A percentile compares a stretch with the other conserved stretches of the same genome.
phyloP scores from a whole-genome alignment of 345 rosid genomes.

The Lagerstroemia speciosa region DNA sequence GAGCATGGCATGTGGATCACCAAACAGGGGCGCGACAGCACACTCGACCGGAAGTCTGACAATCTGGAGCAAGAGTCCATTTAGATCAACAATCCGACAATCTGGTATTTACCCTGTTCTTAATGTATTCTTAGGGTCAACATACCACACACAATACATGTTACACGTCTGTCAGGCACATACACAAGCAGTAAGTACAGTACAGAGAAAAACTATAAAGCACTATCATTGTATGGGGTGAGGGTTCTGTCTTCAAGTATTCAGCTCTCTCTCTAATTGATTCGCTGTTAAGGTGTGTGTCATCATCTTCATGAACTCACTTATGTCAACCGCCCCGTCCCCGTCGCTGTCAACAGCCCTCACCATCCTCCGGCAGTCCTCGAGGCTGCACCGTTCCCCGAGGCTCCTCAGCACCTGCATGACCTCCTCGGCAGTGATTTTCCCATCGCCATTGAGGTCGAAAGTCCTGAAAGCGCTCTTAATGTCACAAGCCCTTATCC shows the following conservation, averaged over 20 bases:
- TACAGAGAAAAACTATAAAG: too few species aligned
- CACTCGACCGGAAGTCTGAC: not conserved
- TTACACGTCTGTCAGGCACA: not conserved
- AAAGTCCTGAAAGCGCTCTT: constrained; percentile 54
- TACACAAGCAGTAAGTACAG: not conserved
- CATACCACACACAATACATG: too few species aligned
- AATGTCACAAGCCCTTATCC: constrained; percentile 43
- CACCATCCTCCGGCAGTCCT: constrained; percentile 72
- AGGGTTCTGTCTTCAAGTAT: not conserved
- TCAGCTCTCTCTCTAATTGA: not conserved
- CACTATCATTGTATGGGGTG: not conserved
- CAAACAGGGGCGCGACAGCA: not conserved
- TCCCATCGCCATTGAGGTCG: constrained; percentile 64
- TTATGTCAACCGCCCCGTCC: constrained; percentile 65
- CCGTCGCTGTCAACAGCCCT: constrained; percentile 68
- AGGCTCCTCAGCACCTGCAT: constrained; percentile 53
- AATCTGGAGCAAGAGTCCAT: not conserved
- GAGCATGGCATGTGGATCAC: too few species aligned
- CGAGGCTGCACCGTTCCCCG: constrained; percentile 69
- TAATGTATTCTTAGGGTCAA: too few species aligned
- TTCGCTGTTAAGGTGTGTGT: constrained; percentile 24
- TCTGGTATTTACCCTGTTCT: not conserved
- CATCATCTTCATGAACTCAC: constrained; percentile 82
- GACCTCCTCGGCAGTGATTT: constrained; percentile 77
- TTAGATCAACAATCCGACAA: not conserved